Base-by-base conservation (phyloP, 2,329 filamentous ascomycete species). In the Stenocarpella maydis region DNA sequence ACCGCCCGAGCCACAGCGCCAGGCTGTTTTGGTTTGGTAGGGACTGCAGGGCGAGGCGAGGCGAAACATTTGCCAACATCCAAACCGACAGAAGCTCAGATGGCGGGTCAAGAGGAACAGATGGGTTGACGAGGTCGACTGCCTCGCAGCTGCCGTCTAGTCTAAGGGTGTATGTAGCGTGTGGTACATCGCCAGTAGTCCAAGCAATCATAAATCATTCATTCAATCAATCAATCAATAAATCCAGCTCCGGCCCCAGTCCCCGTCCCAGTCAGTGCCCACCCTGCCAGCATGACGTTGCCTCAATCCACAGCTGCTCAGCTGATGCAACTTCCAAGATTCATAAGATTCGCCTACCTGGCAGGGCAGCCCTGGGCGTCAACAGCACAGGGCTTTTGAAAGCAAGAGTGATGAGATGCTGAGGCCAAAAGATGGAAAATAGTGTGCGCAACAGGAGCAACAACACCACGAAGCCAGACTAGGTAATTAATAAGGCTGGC, bases 1-100 rank as follows among this genome's bases (percentile, higher is more conserved):
- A 61, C 26, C 58, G 47, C 58, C 58, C 58, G 58, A 61, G 41
- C n/a, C 58, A 61, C 58, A 45, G 41, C 58, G 26, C 47, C 58
- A 47, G 58, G 41, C 58, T 41, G 26, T 43, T 24, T 61, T 47
- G n/a, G n/a, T 28, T 21, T 61, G 39, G 55, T 39, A 37, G 58
- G 58, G 14, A 34, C n/a, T 17, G 41, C 41, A 47, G 19, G 17
- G n/a, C n/a, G n/a, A n/a, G 31, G 41, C 55, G 6, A 28, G 41
- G 55, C 58, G 41, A 61, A 61, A 61, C 55, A 41, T 61, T 21
- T 39, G 41, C 39, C 21, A 34, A 34, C 31, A 34, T 34, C 31
- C 9, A 28, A 60, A 60, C 24, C 17, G 41, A n/a, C 55, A 47
- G 7, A 21, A 61, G 26, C 41, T 61, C 58, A 61, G 58, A 47